Evolutionary conservation across 768 basidiomycete genomes (phyloP), one percentile per base, ranked within the genome.

Genomic region (Asterophora lycoperdoides): DNA sequence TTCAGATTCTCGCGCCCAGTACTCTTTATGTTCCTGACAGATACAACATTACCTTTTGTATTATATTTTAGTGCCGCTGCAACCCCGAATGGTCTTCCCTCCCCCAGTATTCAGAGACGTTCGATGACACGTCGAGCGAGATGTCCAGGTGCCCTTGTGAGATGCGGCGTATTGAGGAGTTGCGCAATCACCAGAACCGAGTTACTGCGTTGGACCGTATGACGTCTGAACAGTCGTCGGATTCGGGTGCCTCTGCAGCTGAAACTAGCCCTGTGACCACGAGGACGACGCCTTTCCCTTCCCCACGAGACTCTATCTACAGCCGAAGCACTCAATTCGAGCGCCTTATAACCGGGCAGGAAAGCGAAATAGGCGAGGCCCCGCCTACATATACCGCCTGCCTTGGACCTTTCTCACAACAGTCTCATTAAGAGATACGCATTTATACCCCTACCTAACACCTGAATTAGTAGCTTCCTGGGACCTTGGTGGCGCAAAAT

Each of bases 41-140:
- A 10, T 32, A 19, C 23, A 13, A 26, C 10, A 40, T 49, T 29
- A 42, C 11, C 10, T 9, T 28, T n/a, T 23, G 23, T 23, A 23
- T 23, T 3, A 23, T 23, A 23, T 23, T 42, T 8, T 56, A 89
- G 86, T 92, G 89, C 64, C 81, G 83, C 17, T 93, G 90, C 61
- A 85, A 89, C 57, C 78, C 84, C 0, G 83, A 90, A 52, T 87
- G 82, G 80, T 82, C 77, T 49, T 77, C 82, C 3, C 81, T 96
- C 8, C 91, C 93, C 0, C 78, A 78, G 8, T 95, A 95, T 64
- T 73, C 79, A 3, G 72, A 75, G 50, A 68, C 67, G 7, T 74
- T 75, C 56, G 66, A 74, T 15, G 67, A 70, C 46, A 58, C 57
- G 11, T 56, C 59, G 1, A 47, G 61, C 17, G 58, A 72, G 23